These are phyloP conservation scores for Quercus aquifolioides DNA, from an alignment of 306 rosid species.

Conservation along the genomic window DNA sequence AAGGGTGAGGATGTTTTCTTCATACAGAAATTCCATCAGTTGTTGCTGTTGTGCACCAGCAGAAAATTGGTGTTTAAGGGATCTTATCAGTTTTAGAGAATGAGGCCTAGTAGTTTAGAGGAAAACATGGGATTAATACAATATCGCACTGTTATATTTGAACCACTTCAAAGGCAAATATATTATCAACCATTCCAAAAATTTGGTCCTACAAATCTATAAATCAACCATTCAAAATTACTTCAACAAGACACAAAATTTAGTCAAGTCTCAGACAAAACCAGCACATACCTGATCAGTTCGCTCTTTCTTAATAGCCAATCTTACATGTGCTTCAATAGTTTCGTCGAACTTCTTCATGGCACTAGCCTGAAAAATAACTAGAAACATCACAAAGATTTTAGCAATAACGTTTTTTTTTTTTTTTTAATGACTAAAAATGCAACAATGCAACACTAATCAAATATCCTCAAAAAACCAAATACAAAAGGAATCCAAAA, in stretches of 20 bases:
- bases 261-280: slow-evolving; percentile 7
- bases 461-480: no score
- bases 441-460: no score
- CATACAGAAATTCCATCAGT: no score
- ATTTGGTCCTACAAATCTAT: neutral
- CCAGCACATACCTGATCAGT: slow-evolving; percentile 55
- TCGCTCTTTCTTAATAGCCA: slow-evolving; percentile 87
- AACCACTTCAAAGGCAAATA: neutral
- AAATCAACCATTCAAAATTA: neutral
- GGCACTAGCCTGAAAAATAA: slow-evolving; percentile 67
- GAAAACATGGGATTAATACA: neutral
- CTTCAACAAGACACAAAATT: neutral
- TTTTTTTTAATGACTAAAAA: no score
- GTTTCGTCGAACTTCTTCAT: slow-evolving; percentile 81
- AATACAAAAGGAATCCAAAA: no score
- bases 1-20: no score
- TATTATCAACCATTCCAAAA: neutral
- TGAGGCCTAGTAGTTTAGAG: no score
- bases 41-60: no score
- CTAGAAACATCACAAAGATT: slow-evolving; percentile 27
- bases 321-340: slow-evolving; percentile 81
- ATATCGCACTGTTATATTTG: neutral
- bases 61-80: no score
- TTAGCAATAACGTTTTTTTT: neutral
- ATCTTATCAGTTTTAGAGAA: no score